Evolutionary conservation across 2,329 filamentous ascomycete genomes (phyloP), one percentile per base, ranked within the genome.

Genomic region (Aspergillus neotritici): DNA sequence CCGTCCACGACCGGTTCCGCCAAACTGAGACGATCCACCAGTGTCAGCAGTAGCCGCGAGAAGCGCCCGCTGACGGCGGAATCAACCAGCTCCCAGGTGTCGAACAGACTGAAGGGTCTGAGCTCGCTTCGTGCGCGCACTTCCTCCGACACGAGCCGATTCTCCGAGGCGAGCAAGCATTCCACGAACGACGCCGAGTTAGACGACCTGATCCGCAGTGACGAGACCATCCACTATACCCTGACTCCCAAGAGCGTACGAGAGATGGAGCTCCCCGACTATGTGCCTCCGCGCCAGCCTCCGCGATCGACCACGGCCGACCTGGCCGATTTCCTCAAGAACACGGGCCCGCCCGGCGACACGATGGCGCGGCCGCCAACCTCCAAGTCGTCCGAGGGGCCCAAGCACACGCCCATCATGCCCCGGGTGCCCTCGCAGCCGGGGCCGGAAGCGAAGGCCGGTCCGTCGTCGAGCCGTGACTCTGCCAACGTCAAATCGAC

Each of bases 401-500:
- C 57, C 1, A 62, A 55, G 37, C 49, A 54, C 15, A 53, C 54
- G 25, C 55, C 58, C 7, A 53, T 61, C 30, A 40, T 46, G 34
- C 31, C 46, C 43, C 44, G 21, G 34, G 47, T 17, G 43, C 39
- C 30, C 34, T 31, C 37, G 12, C 46, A 51, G 31, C 50, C 59
- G 21, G 62, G 56, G 52, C 44, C 55, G 31, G 89, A 95, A 52
- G 82, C 88, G 2, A 78, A 84, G 48, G 73, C 86, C 7, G 75
- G 80, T 8, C 73, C 76, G 4, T 85, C 90, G 49, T 87, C 87
- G 0, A 79, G 84, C 7, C 76, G 82, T 35, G 90, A 95, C 56
- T 87, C 96, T 68, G 86, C 88, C 15, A 85, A 94, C 46, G 96
- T 95, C 57, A 84, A 87, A 47, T 86, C 85, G 1, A 94, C 88